phyloP scores from a whole-genome alignment of 805 yeast genomes.

The Ogataea wickerhamii region DNA sequence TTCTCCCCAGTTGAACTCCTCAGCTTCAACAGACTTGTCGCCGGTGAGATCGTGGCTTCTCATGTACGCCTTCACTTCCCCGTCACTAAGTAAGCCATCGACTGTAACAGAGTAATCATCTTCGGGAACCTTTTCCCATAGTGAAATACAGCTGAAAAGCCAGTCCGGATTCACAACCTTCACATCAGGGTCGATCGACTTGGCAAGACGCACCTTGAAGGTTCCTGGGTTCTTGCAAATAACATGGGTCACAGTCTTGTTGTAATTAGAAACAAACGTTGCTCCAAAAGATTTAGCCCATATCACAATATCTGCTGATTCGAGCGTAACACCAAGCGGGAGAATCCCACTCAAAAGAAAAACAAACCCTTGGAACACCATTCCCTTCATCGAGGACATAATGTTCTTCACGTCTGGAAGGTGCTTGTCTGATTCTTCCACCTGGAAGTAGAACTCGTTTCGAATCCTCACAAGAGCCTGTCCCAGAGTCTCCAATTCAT shows the following conservation, averaged over 20 bases:
- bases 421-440: conserved; percentile 31
- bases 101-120: conserved; percentile 51
- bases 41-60: conserved; percentile 36
- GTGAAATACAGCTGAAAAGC: conserved; percentile 80
- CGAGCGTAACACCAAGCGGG: conserved; percentile 72
- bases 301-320: conserved; percentile 78
- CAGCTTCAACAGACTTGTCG: conserved; percentile 38
- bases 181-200: conserved; percentile 52
- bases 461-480: conserved; percentile 65
- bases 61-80: conserved; percentile 44
- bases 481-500: conserved; percentile 63
- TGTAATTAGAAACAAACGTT: conserved; percentile 65
- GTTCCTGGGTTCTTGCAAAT: conserved; percentile 80
- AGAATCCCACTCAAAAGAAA: conserved; percentile 86
- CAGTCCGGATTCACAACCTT: conserved; percentile 89
- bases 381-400: conserved; percentile 68
- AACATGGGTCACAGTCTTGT: conserved; percentile 78
- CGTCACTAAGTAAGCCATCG: conserved; percentile 42
- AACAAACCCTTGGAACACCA: conserved; percentile 63
- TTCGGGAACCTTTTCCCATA: conserved; percentile 72
- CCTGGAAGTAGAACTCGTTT: conserved; percentile 53
- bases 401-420: conserved; percentile 64
- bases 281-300: conserved; percentile 96
- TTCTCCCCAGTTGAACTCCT: conserved; percentile 47
- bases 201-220: conserved; percentile 78